These are phyloP conservation scores for Tolypocladium sp. DNA, from an alignment of 2,329 filamentous ascomycete species.

Conservation along the genomic window DNA sequence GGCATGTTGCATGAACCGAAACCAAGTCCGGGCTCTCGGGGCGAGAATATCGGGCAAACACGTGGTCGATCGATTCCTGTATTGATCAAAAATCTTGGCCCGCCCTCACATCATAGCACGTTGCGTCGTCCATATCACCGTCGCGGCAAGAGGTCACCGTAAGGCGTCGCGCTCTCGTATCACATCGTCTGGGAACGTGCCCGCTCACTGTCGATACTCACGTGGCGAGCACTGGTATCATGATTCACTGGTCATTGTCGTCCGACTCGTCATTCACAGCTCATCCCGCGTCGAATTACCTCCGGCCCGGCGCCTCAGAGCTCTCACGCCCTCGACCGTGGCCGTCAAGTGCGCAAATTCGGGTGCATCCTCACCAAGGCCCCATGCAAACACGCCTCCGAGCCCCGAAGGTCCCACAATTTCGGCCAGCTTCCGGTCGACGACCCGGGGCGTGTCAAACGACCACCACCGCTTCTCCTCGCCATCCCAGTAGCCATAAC, in stretches of 20 bases:
- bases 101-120: background rate
- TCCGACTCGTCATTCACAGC: background rate
- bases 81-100: background rate
- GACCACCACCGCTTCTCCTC: slow-evolving; percentile 59
- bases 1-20: background rate
- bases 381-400: slow-evolving; percentile 70
- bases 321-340: slow-evolving; percentile 12
- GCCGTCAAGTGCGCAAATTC: slow-evolving; percentile 30
- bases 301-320: background rate
- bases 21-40: background rate
- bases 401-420: slow-evolving; percentile 47
- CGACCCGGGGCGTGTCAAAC: slow-evolving; percentile 56
- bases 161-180: background rate
- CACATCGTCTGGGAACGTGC: background rate
- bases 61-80: background rate
- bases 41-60: background rate
- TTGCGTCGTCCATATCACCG: background rate
- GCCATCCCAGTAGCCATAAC: slow-evolving; percentile 60
- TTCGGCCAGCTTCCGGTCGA: slow-evolving; percentile 51
- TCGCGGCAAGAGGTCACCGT: too few relatives aligned
- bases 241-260: background rate
- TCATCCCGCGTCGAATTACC: background rate
- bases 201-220: background rate
- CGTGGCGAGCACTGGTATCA: background rate
- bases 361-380: slow-evolving; percentile 57